Evolutionary conservation across 2,329 filamentous ascomycete genomes (phyloP), one percentile per base, ranked within the genome.

Genomic region (Alternaria angustiovoidea): DNA sequence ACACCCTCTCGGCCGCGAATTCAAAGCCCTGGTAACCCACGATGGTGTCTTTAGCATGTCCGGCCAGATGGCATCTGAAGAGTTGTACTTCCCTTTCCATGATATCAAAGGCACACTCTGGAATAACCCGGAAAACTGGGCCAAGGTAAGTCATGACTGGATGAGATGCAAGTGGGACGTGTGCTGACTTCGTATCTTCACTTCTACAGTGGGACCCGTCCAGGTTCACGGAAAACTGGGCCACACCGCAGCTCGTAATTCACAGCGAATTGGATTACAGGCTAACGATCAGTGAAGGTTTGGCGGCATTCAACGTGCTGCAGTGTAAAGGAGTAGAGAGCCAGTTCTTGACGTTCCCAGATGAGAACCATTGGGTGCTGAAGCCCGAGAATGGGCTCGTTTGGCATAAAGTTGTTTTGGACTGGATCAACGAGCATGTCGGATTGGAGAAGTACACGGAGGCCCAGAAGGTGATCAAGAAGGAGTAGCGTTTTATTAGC

Each of bases 241-340:
- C 86, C 1, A 97, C 94, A 1, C 95, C 95, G 0, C 90, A 95
- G 79, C 83, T 99, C 63, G 89, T 96, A 62, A 93, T 98, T 55
- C 94, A 98, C 79, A 94, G 89, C 72, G 92, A 95, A 71, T 84
- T 95, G 32, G 94, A 98, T 78, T 98, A 97, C 75, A 87, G 94
- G 18, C 82, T 97, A 26, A 91, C 93, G 0, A 89, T 98, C 54
- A 88, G 90, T 0, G 94, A 97, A 78, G 94, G 93, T 0, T 79
- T 97, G 54, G 87, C 91, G 2, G 91, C 92, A 53, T 97, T 96
- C 81, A 96, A 96, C 65, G 89, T 93, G 7, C 81, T 97, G 30
- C 93, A 97, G 79, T 86, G 88, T 24, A 86, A 86, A 53, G 88
- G 88, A 0, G 85, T 96, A 1, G 89, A 91, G 20, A 95, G 91